Evolutionary conservation across 352 stramenopile genomes (phyloP).

Genomic region (Phytophthora sp.): DNA sequence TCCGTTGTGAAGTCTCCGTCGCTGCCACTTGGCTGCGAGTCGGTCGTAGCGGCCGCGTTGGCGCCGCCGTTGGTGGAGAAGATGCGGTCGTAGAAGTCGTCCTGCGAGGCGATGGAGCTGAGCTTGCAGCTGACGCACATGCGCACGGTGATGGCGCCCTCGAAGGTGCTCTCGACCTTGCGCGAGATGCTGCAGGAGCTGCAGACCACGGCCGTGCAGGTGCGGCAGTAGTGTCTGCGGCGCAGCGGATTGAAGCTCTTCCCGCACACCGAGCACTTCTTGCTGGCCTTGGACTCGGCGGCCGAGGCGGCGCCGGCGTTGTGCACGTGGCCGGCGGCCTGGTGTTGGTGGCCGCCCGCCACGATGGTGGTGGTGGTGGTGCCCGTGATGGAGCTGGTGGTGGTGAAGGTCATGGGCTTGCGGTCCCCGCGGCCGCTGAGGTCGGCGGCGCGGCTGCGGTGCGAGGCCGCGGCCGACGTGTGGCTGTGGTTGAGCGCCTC

Average conservation of each 20-base stretch:
- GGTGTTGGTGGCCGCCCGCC: conserved; percentile 16
- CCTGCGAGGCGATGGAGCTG: conserved; percentile 64
- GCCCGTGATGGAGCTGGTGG: conserved; percentile 36
- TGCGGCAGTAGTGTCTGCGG: conserved; percentile 76
- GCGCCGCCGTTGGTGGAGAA: conserved; percentile 57
- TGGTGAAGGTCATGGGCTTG: conserved; percentile 44
- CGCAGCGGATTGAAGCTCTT: conserved; percentile 87
- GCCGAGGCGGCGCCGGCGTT: conserved; percentile 15
- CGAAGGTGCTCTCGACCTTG: conserved; percentile 60
- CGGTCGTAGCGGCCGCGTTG: conserved; percentile 7
- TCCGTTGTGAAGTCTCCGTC: conserved; percentile 46
- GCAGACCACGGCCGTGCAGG: conserved; percentile 77
- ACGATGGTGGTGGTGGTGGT: conserved; percentile 41
- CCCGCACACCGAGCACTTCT: conserved; percentile 82
- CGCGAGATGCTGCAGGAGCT: conserved; percentile 81
- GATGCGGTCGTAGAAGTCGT: conserved; percentile 86
- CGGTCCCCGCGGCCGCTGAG: conserved; percentile 28
- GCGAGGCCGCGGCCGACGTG: not conserved
- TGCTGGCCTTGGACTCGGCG: conserved; percentile 32
- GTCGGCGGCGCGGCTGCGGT: conserved; percentile 28
- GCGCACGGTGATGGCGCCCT: conserved; percentile 61
- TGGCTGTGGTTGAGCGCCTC: conserved; percentile 31
- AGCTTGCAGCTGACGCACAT: conserved; percentile 88
- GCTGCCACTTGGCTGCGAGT: conserved; percentile 36
- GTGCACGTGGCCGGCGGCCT: conserved; percentile 5